Conservation (phyloP, 257 asterid species). For the Cruciata laevipes region DNA sequence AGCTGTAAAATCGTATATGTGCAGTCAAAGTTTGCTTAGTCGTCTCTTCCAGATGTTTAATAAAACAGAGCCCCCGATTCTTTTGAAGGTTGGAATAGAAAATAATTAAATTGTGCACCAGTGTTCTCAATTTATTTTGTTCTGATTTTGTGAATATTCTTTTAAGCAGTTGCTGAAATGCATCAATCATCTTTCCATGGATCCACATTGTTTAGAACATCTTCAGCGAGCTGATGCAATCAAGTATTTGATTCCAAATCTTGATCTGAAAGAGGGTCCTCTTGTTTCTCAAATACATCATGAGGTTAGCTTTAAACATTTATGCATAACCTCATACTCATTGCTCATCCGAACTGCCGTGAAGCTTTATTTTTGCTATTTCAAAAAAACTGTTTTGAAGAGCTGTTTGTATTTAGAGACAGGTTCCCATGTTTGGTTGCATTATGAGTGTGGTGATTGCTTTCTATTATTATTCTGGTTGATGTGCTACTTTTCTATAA, state of each 20-base stretch:
- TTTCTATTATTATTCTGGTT: no score
- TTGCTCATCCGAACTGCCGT: not conserved
- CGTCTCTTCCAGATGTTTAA: constrained; percentile 98
- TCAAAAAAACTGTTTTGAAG: not conserved
- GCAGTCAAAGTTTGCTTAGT: constrained; percentile 93
- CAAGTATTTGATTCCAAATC: constrained; percentile 92
- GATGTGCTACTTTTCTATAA: no score
- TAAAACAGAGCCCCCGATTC: constrained; percentile 92
- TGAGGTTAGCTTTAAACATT: constrained; percentile 57
- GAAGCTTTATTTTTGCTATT: not conserved
- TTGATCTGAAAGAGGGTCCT: constrained; percentile 89
- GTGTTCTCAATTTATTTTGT: constrained; percentile 7
- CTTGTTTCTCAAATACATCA: constrained; percentile 88
- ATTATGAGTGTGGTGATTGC: not conserved
- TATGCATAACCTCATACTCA: not conserved
- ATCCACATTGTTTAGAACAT: constrained; percentile 91
- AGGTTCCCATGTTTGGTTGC: not conserved
- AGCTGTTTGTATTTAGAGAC: not conserved
- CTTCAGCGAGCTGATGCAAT: constrained; percentile 98
- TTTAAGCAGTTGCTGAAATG: constrained; percentile 73
- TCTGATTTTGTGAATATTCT: constrained; percentile 9
- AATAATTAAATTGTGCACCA: constrained; percentile 6
- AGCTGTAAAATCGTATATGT: constrained; percentile 88
- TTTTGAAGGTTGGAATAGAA: constrained; percentile 58
- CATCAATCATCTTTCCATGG: constrained; percentile 86